phyloP scores from a whole-genome alignment of 225 moss, liverwort and hornwort genomes.

The Neckera pumila region DNA sequence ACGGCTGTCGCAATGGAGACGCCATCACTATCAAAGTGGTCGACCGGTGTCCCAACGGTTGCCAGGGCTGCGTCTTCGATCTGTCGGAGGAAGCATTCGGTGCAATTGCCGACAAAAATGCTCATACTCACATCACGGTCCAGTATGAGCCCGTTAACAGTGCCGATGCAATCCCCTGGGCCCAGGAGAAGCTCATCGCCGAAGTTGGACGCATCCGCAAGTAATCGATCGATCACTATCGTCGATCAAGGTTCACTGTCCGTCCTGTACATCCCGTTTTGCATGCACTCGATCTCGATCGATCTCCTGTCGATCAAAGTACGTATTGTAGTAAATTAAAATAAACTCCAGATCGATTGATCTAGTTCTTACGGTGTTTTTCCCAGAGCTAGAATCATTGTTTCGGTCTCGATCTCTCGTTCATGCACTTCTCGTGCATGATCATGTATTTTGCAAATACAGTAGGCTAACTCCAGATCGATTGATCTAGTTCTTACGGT shows the following conservation, averaged over 20 bases:
- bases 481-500: neutral
- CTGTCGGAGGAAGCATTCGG: conserved; percentile 13
- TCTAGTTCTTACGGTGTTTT: neutral
- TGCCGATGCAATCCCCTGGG: neutral
- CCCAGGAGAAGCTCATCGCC: neutral
- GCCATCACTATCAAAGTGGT: neutral
- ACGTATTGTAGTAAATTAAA: neutral
- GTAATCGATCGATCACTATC: neutral
- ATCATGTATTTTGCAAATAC: neutral
- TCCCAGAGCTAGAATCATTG: neutral
- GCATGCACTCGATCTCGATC: neutral
- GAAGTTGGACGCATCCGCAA: neutral
- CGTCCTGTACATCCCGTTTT: neutral
- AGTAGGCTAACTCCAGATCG: neutral
- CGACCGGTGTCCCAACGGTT: conserved; percentile 11
- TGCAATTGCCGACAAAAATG: conserved; percentile 15
- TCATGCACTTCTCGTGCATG: neutral
- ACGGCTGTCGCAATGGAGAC: neutral
- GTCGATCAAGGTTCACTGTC: neutral
- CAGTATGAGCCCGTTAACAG: neutral
- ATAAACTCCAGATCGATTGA: neutral
- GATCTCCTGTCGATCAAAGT: neutral
- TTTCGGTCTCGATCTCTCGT: neutral
- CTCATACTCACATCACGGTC: neutral
- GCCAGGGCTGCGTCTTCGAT: conserved; percentile 15